Percentiles rank a stretch among this genome's conserved stretches.
These are phyloP conservation scores for Helenozyma baotianmanensis DNA, from an alignment of 805 yeast genomes.

Conservation along the genomic window DNA sequence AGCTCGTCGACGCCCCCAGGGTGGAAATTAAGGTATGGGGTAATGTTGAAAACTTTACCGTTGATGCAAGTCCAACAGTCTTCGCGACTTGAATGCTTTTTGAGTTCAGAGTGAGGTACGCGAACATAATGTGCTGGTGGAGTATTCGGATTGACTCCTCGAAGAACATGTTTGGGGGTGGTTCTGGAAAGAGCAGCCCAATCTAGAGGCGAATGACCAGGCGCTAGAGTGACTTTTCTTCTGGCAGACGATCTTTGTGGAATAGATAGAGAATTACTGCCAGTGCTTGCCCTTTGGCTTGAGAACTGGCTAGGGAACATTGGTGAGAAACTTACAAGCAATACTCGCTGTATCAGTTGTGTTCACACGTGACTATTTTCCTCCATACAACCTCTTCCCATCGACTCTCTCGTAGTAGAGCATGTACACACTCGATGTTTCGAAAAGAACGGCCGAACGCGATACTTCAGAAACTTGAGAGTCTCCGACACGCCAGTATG, in stretches of 20 bases:
- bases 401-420: slow-evolving; percentile 68
- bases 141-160: slow-evolving; percentile 48
- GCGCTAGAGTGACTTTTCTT: slow-evolving; percentile 57
- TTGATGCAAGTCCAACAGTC: slow-evolving; percentile 86
- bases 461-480: slow-evolving; percentile 60
- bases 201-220: slow-evolving; percentile 83
- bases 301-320: slow-evolving; percentile 28
- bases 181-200: slow-evolving; percentile 65
- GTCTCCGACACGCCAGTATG: slow-evolving; percentile 88
- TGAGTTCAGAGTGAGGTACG: slow-evolving; percentile 54
- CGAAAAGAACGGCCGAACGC: slow-evolving; percentile 54
- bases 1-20: slow-evolving; percentile 89
- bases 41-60: slow-evolving; percentile 81
- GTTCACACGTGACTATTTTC: too few species aligned
- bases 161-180: slow-evolving; percentile 41
- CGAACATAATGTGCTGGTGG: slow-evolving; percentile 50
- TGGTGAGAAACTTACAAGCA: not conserved
- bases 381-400: slow-evolving; percentile 8
- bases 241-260: slow-evolving; percentile 15
- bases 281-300: slow-evolving; percentile 26
- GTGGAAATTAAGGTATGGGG: slow-evolving; percentile 78
- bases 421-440: slow-evolving; percentile 78
- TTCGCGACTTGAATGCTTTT: slow-evolving; percentile 49
- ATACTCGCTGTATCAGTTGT: too few species aligned
- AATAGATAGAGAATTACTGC: slow-evolving; percentile 8